A percentile compares a stretch with the other conserved stretches of the same genome.
Conservation (phyloP, 805 yeast species). For the Saccharomycopsis lassenensis region DNA sequence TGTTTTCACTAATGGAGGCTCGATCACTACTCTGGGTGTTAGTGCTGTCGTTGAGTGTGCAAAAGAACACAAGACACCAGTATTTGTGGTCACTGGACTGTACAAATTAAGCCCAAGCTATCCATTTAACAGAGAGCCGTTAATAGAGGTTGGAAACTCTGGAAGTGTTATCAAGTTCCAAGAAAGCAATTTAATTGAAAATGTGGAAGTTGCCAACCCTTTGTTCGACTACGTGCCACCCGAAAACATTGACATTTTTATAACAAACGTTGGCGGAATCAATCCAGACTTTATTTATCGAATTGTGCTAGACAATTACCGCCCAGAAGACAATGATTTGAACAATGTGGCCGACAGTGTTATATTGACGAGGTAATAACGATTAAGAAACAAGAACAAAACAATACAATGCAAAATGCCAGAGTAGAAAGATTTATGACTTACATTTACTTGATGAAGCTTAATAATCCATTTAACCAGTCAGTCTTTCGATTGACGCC, state of each 20-base stretch:
- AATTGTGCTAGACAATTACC: conserved; percentile 88
- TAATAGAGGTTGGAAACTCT: conserved; percentile 86
- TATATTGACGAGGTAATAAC: no score
- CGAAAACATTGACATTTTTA: conserved; percentile 85
- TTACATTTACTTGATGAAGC: no score
- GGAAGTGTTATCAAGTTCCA: conserved; percentile 78
- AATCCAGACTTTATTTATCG: conserved; percentile 95
- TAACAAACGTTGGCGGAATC: conserved; percentile 92
- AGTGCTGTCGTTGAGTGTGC: conserved; percentile 94
- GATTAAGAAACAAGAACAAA: no score
- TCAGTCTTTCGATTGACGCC: background rate
- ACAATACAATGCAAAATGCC: no score
- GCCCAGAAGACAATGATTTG: conserved; percentile 50
- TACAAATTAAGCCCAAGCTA: conserved; percentile 88
- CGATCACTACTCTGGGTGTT: conserved; percentile 82
- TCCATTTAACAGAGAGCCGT: conserved; percentile 75
- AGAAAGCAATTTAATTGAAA: conserved; percentile 56
- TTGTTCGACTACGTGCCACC: conserved; percentile 87
- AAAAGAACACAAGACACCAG: conserved; percentile 90
- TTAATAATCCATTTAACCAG: no score
- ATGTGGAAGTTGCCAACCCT: conserved; percentile 78
- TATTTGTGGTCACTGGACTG: conserved; percentile 87
- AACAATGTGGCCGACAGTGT: background rate
- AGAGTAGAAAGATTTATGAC: no score
- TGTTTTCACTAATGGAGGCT: conserved; percentile 94